Base-by-base conservation (phyloP, 2,329 filamentous ascomycete species). In the Fusarium domesticum region DNA sequence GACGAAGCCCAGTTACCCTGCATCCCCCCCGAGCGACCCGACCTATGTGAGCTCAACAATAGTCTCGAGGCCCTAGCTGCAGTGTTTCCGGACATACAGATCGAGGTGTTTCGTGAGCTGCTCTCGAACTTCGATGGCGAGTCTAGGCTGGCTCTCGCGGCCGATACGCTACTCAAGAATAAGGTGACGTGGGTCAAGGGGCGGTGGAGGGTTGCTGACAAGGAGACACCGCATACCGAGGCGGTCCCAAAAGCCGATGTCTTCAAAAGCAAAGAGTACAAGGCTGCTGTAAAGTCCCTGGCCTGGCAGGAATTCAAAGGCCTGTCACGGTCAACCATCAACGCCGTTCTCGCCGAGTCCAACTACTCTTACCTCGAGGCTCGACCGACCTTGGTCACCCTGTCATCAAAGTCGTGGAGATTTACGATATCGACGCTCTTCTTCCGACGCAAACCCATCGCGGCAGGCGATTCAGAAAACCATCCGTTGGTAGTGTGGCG, bases 81-180 rank as follows among this genome's bases (percentile, higher is more conserved):
- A 37, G 76, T 91, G 7, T 93, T 93, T 54, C 88, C 88, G 19
- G 81, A 91, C 65, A 74, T 91, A n/a, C 85, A 89, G 65, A 75
- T 87, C 47, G 86, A 91, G 55, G 87, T 91, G 15, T 89, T 93
- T 61, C 80, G 87, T 35, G 87, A 92, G 70, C 87, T 93, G 78
- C 79, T 93, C 37, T 70, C 76, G 31, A 85, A 75, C 59, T 85
- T 91, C 61, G 84, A 85, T 58, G 81, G 84, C 57, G 85, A 91
- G 65, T 92, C 87, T 50, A 75, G 87, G 53, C 69, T 92, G 18
- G 84, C 87, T 34, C 76, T 93, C 37, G 84, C 91, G 19, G 87
- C 87, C 11, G 87, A 93, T 61, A 78, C 83, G 38, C 71, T 93
- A 46, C 73, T 93, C 46, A 89, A 87, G 69, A 83, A 85, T 58